Evolutionary conservation across 75 land plant species (phyloP), one percentile per base, ranked within the genome.

Genomic region (Gnetum montanum): DNA sequence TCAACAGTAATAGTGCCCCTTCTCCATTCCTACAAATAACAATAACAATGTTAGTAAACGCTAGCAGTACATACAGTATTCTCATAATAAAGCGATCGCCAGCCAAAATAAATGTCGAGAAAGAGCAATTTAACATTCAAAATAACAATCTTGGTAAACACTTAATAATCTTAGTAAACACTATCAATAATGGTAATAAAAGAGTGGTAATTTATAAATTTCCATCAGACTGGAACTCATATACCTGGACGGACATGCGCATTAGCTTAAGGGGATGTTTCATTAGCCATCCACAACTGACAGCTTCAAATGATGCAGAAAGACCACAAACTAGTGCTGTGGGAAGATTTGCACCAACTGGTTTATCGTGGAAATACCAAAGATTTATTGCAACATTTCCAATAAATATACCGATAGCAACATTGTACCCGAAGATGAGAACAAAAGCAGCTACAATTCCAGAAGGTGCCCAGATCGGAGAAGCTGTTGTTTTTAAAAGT

Each of bases 401-500:
- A 31, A 58, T 38, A 8, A 71, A 59, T 38, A 60, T 59, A 23
- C 74, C 74, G 25, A 59, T n/a, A 50, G 64, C 59, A 13, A 71
- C 47, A 22, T 69, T 59, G 44, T 69, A 69, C 18, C 72, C 74
- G 26, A 59, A 67, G 19, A 68, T 68, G 30, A 71, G 56, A 13
- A 71, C 74, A 33, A 69, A 30, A 24, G 74, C 74, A 28, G 68
- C 74, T 50, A 71, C 52, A 13, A 71, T 59, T 34, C 74, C 74
- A n/a, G 74, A 69, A n/a, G 74, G 74, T 22, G 72, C 72, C 72
- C 72, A 71, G 20, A 71, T 71, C 8, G 74, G 71, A 24, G 74
- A 71, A n/a, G 74, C 74, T 29, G 62, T 40, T 3, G 59, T 57
- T 15, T 41, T 59, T 26, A 68, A 54, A 31, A 71, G 1, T 3